phyloP scores from a whole-genome alignment of 2,329 filamentous ascomycete species.

The Paramyrothecium sp. region DNA sequence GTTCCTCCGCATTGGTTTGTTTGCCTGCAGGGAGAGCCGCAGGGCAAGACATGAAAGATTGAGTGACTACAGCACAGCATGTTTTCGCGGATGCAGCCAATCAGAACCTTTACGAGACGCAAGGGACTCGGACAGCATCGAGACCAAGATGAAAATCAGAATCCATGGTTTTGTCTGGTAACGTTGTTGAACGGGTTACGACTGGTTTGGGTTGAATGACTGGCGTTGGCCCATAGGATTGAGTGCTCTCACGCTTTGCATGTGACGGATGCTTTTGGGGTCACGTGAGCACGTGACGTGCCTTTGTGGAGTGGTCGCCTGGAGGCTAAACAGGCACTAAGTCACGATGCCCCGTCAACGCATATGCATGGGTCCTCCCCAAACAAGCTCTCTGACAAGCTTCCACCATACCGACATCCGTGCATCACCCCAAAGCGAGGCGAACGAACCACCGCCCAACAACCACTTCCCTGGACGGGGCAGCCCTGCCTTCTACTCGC shows the following conservation, averaged over 20 bases:
- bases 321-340: neutral
- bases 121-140: too few relatives aligned
- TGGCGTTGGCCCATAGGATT: neutral
- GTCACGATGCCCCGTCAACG: neutral
- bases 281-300: neutral
- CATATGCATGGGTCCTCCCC: neutral
- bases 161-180: too few relatives aligned
- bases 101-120: too few relatives aligned
- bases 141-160: too few relatives aligned
- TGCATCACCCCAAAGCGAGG: neutral
- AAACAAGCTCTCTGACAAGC: neutral
- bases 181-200: too few relatives aligned
- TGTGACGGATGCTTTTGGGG: neutral
- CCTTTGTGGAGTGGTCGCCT: neutral
- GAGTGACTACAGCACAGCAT: too few relatives aligned
- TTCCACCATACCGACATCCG: neutral
- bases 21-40: too few relatives aligned
- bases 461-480: neutral
- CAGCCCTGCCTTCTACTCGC: neutral
- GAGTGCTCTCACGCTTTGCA: neutral
- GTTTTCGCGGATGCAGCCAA: too few relatives aligned
- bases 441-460: neutral
- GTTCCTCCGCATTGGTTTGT: too few relatives aligned
- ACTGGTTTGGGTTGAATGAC: too few relatives aligned
- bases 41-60: too few relatives aligned